Conservation (phyloP, 306 rosid species). For the Geum urbanum region DNA sequence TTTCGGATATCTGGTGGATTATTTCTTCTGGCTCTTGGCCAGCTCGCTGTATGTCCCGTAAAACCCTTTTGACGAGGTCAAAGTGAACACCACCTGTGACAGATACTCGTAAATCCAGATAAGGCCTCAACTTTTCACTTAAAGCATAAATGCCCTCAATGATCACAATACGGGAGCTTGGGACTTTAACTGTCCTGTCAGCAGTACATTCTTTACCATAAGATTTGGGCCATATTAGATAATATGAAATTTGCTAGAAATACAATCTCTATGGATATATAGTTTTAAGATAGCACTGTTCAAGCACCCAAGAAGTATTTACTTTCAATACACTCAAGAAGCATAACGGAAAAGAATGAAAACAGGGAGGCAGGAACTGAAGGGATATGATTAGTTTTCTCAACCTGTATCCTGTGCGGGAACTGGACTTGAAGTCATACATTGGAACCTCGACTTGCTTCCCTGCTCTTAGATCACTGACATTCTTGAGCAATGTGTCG, state of each 20-base stretch:
- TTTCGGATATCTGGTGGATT: slow-evolving; percentile 97
- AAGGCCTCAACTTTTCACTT: slow-evolving; percentile 84
- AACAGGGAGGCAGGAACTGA: no score
- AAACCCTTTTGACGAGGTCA: slow-evolving; percentile 95
- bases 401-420: slow-evolving; percentile 91
- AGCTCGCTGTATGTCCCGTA: slow-evolving; percentile 96
- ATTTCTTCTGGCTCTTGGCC: slow-evolving; percentile 99
- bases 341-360: no score
- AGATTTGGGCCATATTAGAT: slow-evolving; percentile 12
- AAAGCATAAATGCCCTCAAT: slow-evolving; percentile 97
- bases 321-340: neutral
- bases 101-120: slow-evolving; percentile 90
- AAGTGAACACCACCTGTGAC: slow-evolving; percentile 99
- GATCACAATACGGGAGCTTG: slow-evolving; percentile 82
- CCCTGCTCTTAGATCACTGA: slow-evolving; percentile 81
- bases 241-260: slow-evolving; percentile 4
- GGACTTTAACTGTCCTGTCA: slow-evolving; percentile 90
- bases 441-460: slow-evolving; percentile 76
- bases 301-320: slow-evolving; percentile 4
- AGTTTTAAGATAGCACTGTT: neutral
- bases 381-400: slow-evolving; percentile 22
- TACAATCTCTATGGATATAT: neutral
- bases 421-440: slow-evolving; percentile 95
- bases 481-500: slow-evolving; percentile 83
- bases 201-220: slow-evolving; percentile 19